A percentile compares a stretch with the other conserved stretches of the same genome.
phyloP scores from a whole-genome alignment of 352 stramenopile genomes.

The Phytophthora colocasiae region DNA sequence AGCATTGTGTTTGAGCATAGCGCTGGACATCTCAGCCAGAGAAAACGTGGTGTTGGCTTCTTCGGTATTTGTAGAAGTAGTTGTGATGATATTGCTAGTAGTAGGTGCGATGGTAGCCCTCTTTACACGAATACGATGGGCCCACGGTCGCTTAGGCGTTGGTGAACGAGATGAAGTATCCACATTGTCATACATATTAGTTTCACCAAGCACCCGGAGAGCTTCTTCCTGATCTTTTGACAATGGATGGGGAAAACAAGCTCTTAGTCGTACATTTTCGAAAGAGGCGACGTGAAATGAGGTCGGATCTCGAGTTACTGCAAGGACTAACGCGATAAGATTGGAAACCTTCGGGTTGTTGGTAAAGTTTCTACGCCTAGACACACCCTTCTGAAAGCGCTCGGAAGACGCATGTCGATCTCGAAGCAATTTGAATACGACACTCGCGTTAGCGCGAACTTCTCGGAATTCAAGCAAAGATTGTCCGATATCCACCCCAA shows the following conservation, averaged over 20 bases:
- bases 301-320: conserved; percentile 7
- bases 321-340: not conserved
- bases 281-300: conserved; percentile 1
- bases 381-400: not conserved
- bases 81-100: not conserved
- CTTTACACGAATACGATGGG: not conserved
- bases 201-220: not conserved
- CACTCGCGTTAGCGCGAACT: conserved; percentile 9
- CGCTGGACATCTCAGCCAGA: not conserved
- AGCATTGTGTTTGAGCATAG: not conserved
- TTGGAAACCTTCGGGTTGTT: not conserved
- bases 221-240: conserved; percentile 1
- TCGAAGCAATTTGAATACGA: conserved; percentile 1
- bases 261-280: conserved; percentile 4
- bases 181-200: not conserved
- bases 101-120: not conserved
- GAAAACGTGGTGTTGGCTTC: not conserved
- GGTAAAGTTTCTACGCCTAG: not conserved
- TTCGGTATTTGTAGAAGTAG: no score
- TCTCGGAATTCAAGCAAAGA: conserved; percentile 13
- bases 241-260: conserved; percentile 13
- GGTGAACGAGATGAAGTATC: not conserved
- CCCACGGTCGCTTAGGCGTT: no score
- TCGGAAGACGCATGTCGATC: conserved; percentile 2
- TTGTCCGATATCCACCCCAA: conserved; percentile 6